Percentiles rank a stretch among this genome's conserved stretches.
Evolutionary conservation across 148 eudicot genomes (phyloP).

Genomic region (Hydrangea macrophylla): DNA sequence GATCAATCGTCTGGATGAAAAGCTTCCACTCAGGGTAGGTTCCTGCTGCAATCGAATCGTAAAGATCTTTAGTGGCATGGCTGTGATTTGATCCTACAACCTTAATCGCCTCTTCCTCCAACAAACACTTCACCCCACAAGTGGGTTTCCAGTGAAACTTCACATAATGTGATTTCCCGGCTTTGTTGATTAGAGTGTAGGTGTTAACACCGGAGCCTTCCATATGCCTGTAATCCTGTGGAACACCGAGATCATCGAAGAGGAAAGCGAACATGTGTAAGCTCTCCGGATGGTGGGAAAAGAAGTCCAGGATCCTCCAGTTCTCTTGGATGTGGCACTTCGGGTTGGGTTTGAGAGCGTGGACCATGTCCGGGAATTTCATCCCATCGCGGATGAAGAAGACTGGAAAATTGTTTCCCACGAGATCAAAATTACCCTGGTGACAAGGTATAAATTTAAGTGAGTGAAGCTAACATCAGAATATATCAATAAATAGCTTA

Average conservation of each 20-base stretch:
- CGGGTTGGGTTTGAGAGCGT: conserved; percentile 73
- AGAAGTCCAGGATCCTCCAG: conserved; percentile 72
- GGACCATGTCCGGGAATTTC: conserved; percentile 76
- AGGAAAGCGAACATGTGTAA: conserved; percentile 60
- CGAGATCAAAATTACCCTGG: conserved; percentile 68
- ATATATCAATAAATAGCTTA: not conserved
- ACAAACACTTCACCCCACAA: conserved; percentile 54
- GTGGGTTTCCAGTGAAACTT: conserved; percentile 72
- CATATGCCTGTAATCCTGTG: conserved; percentile 62
- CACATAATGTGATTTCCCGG: conserved; percentile 53
- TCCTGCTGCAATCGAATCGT: conserved; percentile 60
- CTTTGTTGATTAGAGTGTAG: conserved; percentile 47
- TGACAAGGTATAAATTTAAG: not conserved
- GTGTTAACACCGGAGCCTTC: conserved; percentile 65
- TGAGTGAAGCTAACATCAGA: not conserved
- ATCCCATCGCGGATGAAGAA: conserved; percentile 65
- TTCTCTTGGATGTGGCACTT: conserved; percentile 66
- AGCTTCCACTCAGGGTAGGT: conserved; percentile 70
- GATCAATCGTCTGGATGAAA: conserved; percentile 55
- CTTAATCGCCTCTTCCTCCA: conserved; percentile 63
- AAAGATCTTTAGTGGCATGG: conserved; percentile 67
- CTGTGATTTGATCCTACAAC: conserved; percentile 71
- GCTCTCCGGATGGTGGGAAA: conserved; percentile 75
- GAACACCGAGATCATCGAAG: conserved; percentile 58
- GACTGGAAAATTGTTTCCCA: conserved; percentile 70